Evolutionary conservation across 768 basidiomycete genomes (phyloP).

Genomic region (Sistotremastrum niveocremeum): DNA sequence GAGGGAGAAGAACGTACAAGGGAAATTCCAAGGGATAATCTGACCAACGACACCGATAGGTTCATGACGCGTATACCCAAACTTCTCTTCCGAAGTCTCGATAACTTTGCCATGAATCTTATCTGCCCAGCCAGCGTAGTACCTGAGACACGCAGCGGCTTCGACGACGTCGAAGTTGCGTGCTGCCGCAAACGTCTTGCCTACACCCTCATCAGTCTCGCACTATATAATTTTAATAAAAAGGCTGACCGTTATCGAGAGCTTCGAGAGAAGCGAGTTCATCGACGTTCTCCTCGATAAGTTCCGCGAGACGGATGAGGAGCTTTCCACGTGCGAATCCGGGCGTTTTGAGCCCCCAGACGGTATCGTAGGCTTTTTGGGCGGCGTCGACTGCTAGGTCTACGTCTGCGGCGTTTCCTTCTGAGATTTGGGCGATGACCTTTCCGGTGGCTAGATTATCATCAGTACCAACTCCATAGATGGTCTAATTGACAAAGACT

Average conservation of each 20-base stretch:
- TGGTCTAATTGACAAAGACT: slow-evolving; percentile 5
- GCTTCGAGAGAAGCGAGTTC: slow-evolving; percentile 64
- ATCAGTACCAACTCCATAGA: slow-evolving; percentile 8
- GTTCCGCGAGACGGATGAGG: slow-evolving; percentile 46
- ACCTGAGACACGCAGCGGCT: slow-evolving; percentile 41
- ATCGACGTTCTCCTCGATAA: slow-evolving; percentile 49
- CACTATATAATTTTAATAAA: not conserved
- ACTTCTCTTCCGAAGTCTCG: slow-evolving; percentile 42
- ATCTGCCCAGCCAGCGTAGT: slow-evolving; percentile 88
- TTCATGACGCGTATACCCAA: slow-evolving; percentile 58
- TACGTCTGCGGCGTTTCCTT: slow-evolving; percentile 56
- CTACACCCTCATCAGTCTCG: slow-evolving; percentile 12
- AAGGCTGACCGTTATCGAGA: slow-evolving; percentile 42
- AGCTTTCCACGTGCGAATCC: slow-evolving; percentile 40
- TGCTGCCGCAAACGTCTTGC: slow-evolving; percentile 41
- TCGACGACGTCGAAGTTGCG: slow-evolving; percentile 34
- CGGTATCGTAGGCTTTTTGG: slow-evolving; percentile 44
- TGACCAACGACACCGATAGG: slow-evolving; percentile 42
- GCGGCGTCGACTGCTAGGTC: slow-evolving; percentile 63
- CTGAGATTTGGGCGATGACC: slow-evolving; percentile 39
- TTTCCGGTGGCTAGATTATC: slow-evolving; percentile 46
- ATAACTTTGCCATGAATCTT: slow-evolving; percentile 68
- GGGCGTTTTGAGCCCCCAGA: slow-evolving; percentile 53
- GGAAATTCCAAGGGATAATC: slow-evolving; percentile 65
- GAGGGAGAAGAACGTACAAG: slow-evolving; percentile 19